Evolutionary conservation across 2,329 filamentous ascomycete species (phyloP), one percentile per base, ranked within the genome.

Genomic region (Colletotrichum limetticola): DNA sequence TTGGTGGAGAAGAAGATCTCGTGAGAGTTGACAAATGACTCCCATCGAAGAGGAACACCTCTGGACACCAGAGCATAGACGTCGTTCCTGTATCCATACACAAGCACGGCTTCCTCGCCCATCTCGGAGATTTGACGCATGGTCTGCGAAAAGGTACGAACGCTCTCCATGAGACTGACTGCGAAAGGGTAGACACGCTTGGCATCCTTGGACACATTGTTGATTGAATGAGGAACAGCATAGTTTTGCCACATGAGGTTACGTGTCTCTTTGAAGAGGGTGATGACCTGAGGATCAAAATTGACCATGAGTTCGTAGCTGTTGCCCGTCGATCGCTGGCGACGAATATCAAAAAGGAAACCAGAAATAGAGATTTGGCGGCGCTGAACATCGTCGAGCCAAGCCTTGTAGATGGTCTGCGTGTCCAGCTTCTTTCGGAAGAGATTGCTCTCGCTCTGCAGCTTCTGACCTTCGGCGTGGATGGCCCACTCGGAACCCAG

Each of bases 341-440:
- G 94, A 75, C 89, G 91, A 78, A 99, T 95, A 72, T 94, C 93
- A 83, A 99, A 99, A 1, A 99, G 89, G 11, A 95, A 93, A 19
- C 97, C 97, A 61, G 95, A 92, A 69, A 99, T 98, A 1, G 94
- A 95, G 57, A 98, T 93, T 78, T 98, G 94, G 76, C 95, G 93
- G 75, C 94, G 89, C 76, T 94, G 92, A 4, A 98, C 95, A 80
- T 98, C 97, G 68, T 94, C 91, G 32, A 98, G 87, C 97, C 97
- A 99, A 7, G 95, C 95, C 75, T 98, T 95, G 77, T 97, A 99
- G 66, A 99, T 97, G 3, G 94, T 94, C 52, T 93, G 91, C 0
- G 97, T 98, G 77, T 98, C 95, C 26, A 99, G 90, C 86, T 98
- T 99, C 85, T 97, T 95, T 77, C 95, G 93, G 86, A 99, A 99